phyloP scores from a whole-genome alignment of 805 yeast species.

The Starmerella powellii region DNA sequence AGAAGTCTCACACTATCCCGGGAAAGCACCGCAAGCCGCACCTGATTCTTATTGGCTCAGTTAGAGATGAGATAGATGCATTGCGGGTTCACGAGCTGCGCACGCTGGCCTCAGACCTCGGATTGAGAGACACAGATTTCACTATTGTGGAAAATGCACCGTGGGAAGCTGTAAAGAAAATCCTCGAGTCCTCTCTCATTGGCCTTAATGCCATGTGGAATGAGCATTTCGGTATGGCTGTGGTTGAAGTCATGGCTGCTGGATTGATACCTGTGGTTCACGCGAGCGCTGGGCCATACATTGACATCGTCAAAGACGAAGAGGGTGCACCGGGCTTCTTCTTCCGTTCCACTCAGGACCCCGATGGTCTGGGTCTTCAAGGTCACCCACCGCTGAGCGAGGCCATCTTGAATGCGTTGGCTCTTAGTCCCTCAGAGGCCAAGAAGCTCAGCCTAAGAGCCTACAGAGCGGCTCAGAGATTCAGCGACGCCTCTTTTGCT shows the following conservation, averaged over 20 bases:
- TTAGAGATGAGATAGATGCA: conserved; percentile 58
- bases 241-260: conserved; percentile 78
- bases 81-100: conserved; percentile 42
- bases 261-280: conserved; percentile 85
- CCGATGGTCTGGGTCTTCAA: conserved; percentile 37
- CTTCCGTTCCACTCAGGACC: conserved; percentile 59
- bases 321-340: conserved; percentile 58
- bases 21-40: conserved; percentile 34
- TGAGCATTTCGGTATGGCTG: conserved; percentile 96
- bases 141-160: conserved; percentile 63
- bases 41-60: conserved; percentile 71
- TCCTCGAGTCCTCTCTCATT: conserved; percentile 45
- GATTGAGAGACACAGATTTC: conserved; percentile 34
- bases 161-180: conserved; percentile 46
- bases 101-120: conserved; percentile 32
- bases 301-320: conserved; percentile 62
- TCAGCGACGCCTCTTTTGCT: conserved; percentile 50
- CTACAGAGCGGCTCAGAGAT: conserved; percentile 34
- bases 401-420: conserved; percentile 36
- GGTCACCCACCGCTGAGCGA: conserved; percentile 40
- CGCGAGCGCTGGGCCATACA: conserved; percentile 88
- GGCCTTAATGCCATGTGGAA: conserved; percentile 99
- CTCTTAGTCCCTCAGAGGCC: conserved; percentile 32
- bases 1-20: conserved; percentile 12
- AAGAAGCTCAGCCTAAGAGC: conserved; percentile 37